These are phyloP conservation scores for Cryptococcus depauperatus DNA, from an alignment of 1,284 basidiomycete species.

Conservation along the genomic window DNA sequence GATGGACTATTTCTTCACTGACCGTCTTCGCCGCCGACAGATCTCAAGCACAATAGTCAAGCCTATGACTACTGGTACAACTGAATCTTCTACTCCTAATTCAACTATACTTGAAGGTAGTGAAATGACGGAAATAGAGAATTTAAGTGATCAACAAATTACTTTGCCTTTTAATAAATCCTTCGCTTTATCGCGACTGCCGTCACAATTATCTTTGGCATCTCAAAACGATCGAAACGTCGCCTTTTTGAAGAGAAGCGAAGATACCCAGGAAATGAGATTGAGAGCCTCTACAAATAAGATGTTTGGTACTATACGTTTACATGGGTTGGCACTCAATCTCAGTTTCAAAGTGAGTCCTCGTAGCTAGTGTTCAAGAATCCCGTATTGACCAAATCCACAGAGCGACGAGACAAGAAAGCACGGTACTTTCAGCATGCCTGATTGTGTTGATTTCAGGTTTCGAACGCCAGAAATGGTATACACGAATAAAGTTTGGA, in stretches of 20 bases:
- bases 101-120: conserved; percentile 3
- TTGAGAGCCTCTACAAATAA: conserved; percentile 46
- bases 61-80: conserved; percentile 22
- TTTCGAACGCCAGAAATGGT: conserved; percentile 54
- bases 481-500: conserved; percentile 78
- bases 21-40: conserved; percentile 40
- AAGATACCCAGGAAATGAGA: conserved; percentile 45
- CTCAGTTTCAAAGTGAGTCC: conserved; percentile 48
- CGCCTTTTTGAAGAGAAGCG: conserved; percentile 4
- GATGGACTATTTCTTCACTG: conserved; percentile 73
- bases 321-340: conserved; percentile 53
- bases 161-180: background rate
- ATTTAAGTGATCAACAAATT: background rate
- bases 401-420: conserved; percentile 47
- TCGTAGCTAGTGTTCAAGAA: background rate
- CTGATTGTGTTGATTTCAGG: conserved; percentile 51
- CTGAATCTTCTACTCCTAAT: conserved; percentile 11
- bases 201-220: conserved; percentile 15
- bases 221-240: conserved; percentile 4
- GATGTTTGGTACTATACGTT: conserved; percentile 72
- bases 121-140: conserved; percentile 2
- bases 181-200: conserved; percentile 20
- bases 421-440: conserved; percentile 38
- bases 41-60: conserved; percentile 4
- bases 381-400: background rate